A percentile compares a stretch with the other conserved stretches of the same genome.
Evolutionary conservation across 2,329 filamentous ascomycete species (phyloP).

Genomic region (Penicillium sp.): DNA sequence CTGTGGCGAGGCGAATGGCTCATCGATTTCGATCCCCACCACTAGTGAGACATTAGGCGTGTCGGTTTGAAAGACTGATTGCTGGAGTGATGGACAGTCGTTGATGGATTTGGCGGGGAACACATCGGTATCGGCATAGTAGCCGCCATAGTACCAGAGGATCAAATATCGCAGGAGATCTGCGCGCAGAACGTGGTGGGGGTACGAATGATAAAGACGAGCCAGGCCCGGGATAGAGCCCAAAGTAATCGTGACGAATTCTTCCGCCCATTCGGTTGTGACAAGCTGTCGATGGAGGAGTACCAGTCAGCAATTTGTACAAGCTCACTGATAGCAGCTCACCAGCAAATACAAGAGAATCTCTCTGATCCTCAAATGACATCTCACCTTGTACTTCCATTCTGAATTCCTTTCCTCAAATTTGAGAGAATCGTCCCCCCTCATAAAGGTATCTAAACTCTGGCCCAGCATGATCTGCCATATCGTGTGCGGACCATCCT

Average conservation of each 20-base stretch:
- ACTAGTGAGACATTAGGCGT: constrained; percentile 27
- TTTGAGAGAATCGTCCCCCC: constrained; percentile 21
- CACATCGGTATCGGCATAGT: constrained; percentile 32
- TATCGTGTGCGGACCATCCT: constrained; percentile 16
- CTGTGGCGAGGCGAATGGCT: constrained; percentile 28
- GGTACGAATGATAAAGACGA: constrained; percentile 26
- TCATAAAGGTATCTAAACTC: constrained; percentile 2
- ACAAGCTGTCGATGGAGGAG: constrained; percentile 17
- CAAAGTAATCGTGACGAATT: constrained; percentile 22
- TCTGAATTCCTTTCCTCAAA: constrained; percentile 24
- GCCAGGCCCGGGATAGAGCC: constrained; percentile 24
- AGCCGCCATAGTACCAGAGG: constrained; percentile 33
- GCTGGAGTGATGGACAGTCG: constrained; percentile 21
- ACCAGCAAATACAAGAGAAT: neutral
- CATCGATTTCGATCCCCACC: constrained; percentile 32
- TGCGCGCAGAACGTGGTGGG: constrained; percentile 48
- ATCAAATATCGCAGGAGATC: constrained; percentile 39
- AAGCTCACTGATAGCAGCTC: neutral
- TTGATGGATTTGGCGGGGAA: constrained; percentile 25
- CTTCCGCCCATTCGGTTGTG: constrained; percentile 21
- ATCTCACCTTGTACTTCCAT: constrained; percentile 26
- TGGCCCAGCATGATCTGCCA: constrained; percentile 29
- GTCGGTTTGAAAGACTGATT: constrained; percentile 12
- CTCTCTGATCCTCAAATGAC: neutral
- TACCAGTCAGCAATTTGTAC: neutral